phyloP scores from a whole-genome alignment of 345 rosid species.

The Lepidium didymum region DNA sequence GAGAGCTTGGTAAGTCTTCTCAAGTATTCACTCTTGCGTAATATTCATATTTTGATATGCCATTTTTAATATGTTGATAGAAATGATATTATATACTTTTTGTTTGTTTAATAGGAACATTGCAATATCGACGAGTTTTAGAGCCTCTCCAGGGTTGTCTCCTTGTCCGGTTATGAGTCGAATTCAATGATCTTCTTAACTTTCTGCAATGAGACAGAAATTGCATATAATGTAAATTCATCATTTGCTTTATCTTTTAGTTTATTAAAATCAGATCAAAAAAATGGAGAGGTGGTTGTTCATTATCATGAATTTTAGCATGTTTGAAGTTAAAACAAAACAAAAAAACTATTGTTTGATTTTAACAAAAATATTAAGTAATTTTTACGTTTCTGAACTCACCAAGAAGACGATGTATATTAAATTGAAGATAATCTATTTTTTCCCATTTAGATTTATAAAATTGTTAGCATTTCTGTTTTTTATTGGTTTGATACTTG shows the following conservation, averaged over 20 bases:
- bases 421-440: not conserved
- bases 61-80: not conserved
- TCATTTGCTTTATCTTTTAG: not conserved
- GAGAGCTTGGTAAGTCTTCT: slow-evolving; percentile 3
- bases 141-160: slow-evolving; percentile 5
- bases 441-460: not conserved
- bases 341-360: not conserved
- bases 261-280: not conserved
- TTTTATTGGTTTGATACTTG: no score
- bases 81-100: not conserved
- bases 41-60: not conserved
- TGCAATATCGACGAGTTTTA: not conserved
- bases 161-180: slow-evolving; percentile 3
- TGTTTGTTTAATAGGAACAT: slow-evolving; percentile 6
- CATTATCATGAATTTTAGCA: not conserved
- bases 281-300: not conserved
- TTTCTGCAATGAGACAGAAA: not conserved
- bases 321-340: not conserved
- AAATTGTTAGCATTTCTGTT: no score
- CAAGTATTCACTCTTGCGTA: not conserved
- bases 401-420: not conserved
- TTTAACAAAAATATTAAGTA: not conserved
- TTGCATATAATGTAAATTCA: slow-evolving; percentile 7
- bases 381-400: not conserved
- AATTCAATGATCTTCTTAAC: not conserved